phyloP scores from a whole-genome alignment of 1,139 yeast genomes.

The Taphrina populina region DNA sequence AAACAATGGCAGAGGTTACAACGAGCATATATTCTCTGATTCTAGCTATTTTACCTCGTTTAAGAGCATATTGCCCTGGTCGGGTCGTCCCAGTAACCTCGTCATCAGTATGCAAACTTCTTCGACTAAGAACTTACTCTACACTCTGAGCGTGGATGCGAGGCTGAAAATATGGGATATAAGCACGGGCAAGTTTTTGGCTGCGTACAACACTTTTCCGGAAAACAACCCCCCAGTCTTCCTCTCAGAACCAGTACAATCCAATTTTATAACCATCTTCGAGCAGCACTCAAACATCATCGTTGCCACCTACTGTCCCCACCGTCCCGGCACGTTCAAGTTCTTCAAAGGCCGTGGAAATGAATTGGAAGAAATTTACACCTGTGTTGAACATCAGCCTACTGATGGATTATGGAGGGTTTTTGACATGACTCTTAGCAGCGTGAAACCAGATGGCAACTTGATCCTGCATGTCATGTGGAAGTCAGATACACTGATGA shows the following conservation, averaged over 20 bases:
- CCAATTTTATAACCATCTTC: slow-evolving; percentile 5
- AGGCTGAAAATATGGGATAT: slow-evolving; percentile 34
- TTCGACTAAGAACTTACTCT: slow-evolving; percentile 13
- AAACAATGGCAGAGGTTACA: slow-evolving; percentile 30
- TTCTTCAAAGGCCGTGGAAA: slow-evolving; percentile 16
- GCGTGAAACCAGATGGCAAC: slow-evolving; percentile 1
- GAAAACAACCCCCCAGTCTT: slow-evolving; percentile 1
- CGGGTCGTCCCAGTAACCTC: slow-evolving; percentile 34
- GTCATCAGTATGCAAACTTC: slow-evolving; percentile 30
- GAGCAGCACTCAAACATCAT: slow-evolving; percentile 8
- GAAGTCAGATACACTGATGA: slow-evolving; percentile 28
- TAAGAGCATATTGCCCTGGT: slow-evolving; percentile 33
- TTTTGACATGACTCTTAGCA: slow-evolving; percentile 3
- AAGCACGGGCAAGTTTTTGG: slow-evolving; percentile 17
- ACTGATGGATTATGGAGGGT: slow-evolving; percentile 23
- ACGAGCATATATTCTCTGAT: slow-evolving; percentile 34
- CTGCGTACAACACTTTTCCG: slow-evolving; percentile 25
- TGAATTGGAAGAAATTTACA: slow-evolving; percentile 8
- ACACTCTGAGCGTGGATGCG: slow-evolving; percentile 34
- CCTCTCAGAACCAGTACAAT: slow-evolving; percentile 17
- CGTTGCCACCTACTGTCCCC: slow-evolving; percentile 31
- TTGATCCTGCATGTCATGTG: slow-evolving; percentile 20
- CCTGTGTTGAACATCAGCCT: slow-evolving; percentile 18
- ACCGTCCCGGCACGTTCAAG: slow-evolving; percentile 28
- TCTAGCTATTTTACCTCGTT: slow-evolving; percentile 32